A percentile compares a stretch with the other conserved stretches of the same genome.
Evolutionary conservation across 2,329 filamentous ascomycete species (phyloP).

Genomic region (Immersiporthe knoxdaviesiana): DNA sequence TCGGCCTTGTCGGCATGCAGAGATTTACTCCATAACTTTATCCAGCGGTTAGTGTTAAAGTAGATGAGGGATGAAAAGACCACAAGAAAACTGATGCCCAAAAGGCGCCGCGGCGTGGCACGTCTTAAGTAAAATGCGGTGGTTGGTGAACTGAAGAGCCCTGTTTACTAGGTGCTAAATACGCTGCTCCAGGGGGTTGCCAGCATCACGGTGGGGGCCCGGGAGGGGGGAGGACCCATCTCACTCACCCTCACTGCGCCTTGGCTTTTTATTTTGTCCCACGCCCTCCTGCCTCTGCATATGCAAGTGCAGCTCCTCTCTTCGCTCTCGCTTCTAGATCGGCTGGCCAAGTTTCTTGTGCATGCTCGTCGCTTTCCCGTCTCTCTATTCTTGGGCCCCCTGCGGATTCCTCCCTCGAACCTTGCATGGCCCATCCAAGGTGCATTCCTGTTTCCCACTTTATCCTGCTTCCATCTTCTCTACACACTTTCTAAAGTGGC

Average conservation of each 20-base stretch:
- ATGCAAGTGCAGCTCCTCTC: neutral
- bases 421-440: neutral
- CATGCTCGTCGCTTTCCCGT: slow-evolving; percentile 2
- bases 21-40: neutral
- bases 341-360: slow-evolving; percentile 10
- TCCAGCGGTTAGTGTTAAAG: neutral
- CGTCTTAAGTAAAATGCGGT: slow-evolving; percentile 8
- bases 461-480: neutral
- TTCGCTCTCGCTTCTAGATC: neutral
- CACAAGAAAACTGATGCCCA: neutral
- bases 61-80: slow-evolving; percentile 8
- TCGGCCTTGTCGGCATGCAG: neutral
- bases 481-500: neutral
- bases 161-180: neutral
- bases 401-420: slow-evolving; percentile 11
- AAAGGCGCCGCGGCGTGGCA: neutral
- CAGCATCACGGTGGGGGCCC: neutral
- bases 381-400: slow-evolving; percentile 7
- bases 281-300: neutral
- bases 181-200: slow-evolving; percentile 1
- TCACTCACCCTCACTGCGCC: slow-evolving; percentile 1
- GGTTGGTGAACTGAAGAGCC: slow-evolving; percentile 5
- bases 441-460: neutral
- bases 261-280: slow-evolving; percentile 5
- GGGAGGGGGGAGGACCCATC: neutral